Evolutionary conservation across 345 rosid genomes (phyloP).

Genomic region (Combretum micranthum): DNA sequence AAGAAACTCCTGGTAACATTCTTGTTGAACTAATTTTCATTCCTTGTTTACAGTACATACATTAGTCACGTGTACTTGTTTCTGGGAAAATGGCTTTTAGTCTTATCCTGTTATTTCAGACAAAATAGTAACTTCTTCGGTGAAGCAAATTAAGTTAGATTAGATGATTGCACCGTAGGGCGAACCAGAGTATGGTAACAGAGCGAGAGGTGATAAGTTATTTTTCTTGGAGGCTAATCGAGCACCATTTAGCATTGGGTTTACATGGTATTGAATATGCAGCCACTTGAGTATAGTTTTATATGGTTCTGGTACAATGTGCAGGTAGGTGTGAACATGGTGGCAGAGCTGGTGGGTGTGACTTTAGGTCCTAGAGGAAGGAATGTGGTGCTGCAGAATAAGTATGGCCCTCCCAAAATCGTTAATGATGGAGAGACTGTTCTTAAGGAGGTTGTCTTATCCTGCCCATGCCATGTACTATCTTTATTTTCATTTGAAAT

Average conservation of each 20-base stretch:
- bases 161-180: too few species aligned
- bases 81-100: neutral
- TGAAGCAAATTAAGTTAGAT: neutral
- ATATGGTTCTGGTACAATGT: conserved; percentile 5
- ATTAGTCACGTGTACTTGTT: neutral
- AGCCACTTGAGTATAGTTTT: too few species aligned
- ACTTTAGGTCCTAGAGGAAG: conserved; percentile 96
- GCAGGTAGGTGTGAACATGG: conserved; percentile 78
- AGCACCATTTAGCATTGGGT: too few species aligned
- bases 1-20: conserved; percentile 68
- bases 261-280: too few species aligned
- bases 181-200: too few species aligned
- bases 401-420: conserved; percentile 91
- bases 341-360: conserved; percentile 82
- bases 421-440: conserved; percentile 96
- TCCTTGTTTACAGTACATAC: neutral
- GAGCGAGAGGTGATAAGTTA: too few species aligned
- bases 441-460: conserved; percentile 55
- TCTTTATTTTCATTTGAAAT: neutral
- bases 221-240: too few species aligned
- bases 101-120: neutral
- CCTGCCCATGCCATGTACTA: neutral
- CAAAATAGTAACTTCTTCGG: neutral
- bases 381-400: conserved; percentile 83
- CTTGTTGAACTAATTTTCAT: neutral